phyloP scores from a whole-genome alignment of 75 land plant genomes.

The Selaginella tamariscina region DNA sequence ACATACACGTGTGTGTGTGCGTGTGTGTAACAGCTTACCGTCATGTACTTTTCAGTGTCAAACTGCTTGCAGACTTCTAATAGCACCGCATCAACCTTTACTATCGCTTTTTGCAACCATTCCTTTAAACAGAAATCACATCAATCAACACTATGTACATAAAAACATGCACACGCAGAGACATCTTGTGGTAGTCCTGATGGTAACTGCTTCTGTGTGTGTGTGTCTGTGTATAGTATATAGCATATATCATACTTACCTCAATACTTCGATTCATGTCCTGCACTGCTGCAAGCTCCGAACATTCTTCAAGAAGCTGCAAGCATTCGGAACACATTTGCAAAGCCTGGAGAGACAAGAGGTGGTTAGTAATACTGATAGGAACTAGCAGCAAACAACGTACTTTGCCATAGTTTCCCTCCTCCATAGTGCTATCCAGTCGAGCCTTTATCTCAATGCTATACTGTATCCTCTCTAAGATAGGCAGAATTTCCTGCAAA shows the following conservation, averaged over 20 bases:
- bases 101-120: constrained; percentile 76
- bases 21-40: constrained; percentile 33
- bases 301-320: constrained; percentile 65
- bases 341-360: constrained; percentile 19
- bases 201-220: no score
- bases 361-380: not conserved
- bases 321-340: constrained; percentile 54
- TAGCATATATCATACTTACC: constrained; percentile 28
- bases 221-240: not conserved
- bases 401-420: constrained; percentile 73
- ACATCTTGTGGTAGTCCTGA: no score
- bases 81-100: constrained; percentile 69
- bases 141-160: not conserved
- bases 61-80: constrained; percentile 73
- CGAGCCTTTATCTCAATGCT: constrained; percentile 52
- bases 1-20: not conserved
- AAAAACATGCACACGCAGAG: constrained; percentile 9
- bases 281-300: constrained; percentile 56
- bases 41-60: constrained; percentile 53
- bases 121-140: constrained; percentile 31
- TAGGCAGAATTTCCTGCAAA: constrained; percentile 78
- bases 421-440: constrained; percentile 61
- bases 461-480: constrained; percentile 66
- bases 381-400: constrained; percentile 9
- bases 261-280: constrained; percentile 88